Evolutionary conservation across 2,329 filamentous ascomycete species (phyloP).

Genomic region (Trichoderma arundinaceum): DNA sequence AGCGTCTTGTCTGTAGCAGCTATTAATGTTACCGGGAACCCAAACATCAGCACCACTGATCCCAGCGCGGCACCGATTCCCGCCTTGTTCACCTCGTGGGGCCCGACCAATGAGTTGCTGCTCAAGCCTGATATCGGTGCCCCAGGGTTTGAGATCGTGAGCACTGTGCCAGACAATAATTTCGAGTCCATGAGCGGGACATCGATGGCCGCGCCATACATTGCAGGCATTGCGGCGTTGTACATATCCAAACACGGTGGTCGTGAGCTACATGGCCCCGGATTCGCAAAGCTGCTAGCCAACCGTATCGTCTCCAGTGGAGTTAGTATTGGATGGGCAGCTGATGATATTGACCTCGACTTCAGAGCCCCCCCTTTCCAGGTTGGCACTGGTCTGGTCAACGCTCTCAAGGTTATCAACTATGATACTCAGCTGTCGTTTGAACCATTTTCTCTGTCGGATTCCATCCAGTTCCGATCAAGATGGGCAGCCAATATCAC

Average conservation of each 20-base stretch:
- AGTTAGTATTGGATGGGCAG: conserved; percentile 42
- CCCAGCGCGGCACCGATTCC: conserved; percentile 44
- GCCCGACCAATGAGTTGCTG: conserved; percentile 56
- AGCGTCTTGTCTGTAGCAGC: conserved; percentile 47
- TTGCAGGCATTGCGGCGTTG: conserved; percentile 57
- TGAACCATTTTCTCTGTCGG: conserved; percentile 55
- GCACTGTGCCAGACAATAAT: conserved; percentile 51
- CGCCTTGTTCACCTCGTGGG: conserved; percentile 57
- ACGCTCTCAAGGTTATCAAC: conserved; percentile 51
- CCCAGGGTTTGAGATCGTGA: conserved; percentile 57
- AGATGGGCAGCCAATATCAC: conserved; percentile 48
- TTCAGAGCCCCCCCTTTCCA: conserved; percentile 46
- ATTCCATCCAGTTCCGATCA: conserved; percentile 51
- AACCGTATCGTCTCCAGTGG: conserved; percentile 47
- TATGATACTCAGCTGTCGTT: conserved; percentile 46
- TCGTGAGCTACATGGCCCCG: conserved; percentile 46
- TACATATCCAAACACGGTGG: conserved; percentile 52
- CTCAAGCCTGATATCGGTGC: conserved; percentile 58
- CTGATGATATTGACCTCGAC: conserved; percentile 35
- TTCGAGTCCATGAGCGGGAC: conserved; percentile 59
- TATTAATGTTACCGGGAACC: conserved; percentile 51
- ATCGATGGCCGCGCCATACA: conserved; percentile 61
- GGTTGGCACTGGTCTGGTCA: conserved; percentile 55
- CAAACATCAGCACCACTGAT: conserved; percentile 42
- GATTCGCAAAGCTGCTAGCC: conserved; percentile 43